Evolutionary conservation across 2,329 filamentous ascomycete species (phyloP).

Genomic region (Fusarium chuoi): DNA sequence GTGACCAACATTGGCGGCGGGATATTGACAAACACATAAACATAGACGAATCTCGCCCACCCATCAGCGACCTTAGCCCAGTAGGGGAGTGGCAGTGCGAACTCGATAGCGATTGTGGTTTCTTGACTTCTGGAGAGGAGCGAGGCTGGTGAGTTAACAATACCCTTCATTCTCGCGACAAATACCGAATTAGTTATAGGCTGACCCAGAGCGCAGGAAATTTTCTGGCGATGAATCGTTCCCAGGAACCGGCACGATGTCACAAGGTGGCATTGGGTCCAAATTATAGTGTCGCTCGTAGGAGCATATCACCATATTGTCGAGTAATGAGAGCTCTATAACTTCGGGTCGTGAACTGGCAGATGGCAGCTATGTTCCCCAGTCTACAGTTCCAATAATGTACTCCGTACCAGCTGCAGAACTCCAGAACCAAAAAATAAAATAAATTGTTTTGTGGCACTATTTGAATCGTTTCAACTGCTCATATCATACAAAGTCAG

Average conservation of each 20-base stretch:
- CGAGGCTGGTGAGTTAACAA: slow-evolving; percentile 78
- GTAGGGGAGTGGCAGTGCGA: slow-evolving; percentile 83
- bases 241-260: slow-evolving; percentile 52
- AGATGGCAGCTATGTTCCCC: not conserved
- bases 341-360: not conserved
- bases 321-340: not conserved
- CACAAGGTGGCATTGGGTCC: slow-evolving; percentile 42
- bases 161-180: slow-evolving; percentile 7
- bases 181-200: slow-evolving; percentile 12
- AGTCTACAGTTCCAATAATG: slow-evolving; percentile 10
- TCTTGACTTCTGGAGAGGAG: slow-evolving; percentile 82
- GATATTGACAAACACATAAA: slow-evolving; percentile 27
- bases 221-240: slow-evolving; percentile 70
- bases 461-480: not conserved
- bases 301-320: slow-evolving; percentile 3
- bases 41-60: slow-evolving; percentile 13
- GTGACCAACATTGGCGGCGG: not conserved
- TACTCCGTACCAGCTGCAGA: slow-evolving; percentile 7
- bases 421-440: not conserved
- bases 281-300: slow-evolving; percentile 45
- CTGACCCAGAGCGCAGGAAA: slow-evolving; percentile 45
- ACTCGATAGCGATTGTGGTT: slow-evolving; percentile 85
- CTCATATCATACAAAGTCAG: not conserved
- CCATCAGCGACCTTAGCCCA: slow-evolving; percentile 13
- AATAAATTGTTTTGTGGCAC: not conserved